phyloP scores from a whole-genome alignment of 495 filamentous ascomycete species.

The Penicillium samsonianum region DNA sequence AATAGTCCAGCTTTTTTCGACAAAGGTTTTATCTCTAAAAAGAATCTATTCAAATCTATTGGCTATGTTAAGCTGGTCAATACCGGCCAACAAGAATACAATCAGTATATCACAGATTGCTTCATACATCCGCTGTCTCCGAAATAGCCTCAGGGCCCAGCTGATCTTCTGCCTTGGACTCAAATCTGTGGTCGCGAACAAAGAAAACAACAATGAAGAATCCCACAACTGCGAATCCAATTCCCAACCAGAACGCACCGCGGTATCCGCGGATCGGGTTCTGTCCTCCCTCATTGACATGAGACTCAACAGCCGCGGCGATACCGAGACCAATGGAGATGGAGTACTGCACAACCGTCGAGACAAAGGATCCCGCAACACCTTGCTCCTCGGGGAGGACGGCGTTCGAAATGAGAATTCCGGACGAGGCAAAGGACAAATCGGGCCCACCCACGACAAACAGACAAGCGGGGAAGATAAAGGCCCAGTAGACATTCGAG shows the following conservation, averaged over 20 bases:
- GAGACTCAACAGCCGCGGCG: conserved; percentile 47
- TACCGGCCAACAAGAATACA: neutral
- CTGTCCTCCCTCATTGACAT: conserved; percentile 27
- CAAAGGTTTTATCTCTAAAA: no score
- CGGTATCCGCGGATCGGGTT: conserved; percentile 38
- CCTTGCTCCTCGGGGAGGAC: conserved; percentile 46
- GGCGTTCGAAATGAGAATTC: conserved; percentile 44
- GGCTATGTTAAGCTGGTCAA: no score
- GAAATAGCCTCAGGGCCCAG: neutral
- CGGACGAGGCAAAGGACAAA: conserved; percentile 50
- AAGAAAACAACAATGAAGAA: conserved; percentile 26
- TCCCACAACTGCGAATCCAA: conserved; percentile 23
- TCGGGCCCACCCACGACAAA: conserved; percentile 49
- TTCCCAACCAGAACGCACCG: conserved; percentile 25
- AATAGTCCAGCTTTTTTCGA: no score
- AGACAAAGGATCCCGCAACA: conserved; percentile 44
- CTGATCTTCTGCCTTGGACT: neutral
- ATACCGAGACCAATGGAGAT: conserved; percentile 50
- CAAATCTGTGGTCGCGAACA: conserved; percentile 25
- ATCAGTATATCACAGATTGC: neutral
- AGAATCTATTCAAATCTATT: no score
- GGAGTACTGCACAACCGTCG: conserved; percentile 49
- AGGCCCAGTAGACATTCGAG: conserved; percentile 35
- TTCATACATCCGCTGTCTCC: neutral
- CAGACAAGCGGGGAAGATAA: conserved; percentile 41